Evolutionary conservation across 1,284 basidiomycete species (phyloP), one percentile per base, ranked within the genome.

Genomic region (Papiliotrema fonsecae): DNA sequence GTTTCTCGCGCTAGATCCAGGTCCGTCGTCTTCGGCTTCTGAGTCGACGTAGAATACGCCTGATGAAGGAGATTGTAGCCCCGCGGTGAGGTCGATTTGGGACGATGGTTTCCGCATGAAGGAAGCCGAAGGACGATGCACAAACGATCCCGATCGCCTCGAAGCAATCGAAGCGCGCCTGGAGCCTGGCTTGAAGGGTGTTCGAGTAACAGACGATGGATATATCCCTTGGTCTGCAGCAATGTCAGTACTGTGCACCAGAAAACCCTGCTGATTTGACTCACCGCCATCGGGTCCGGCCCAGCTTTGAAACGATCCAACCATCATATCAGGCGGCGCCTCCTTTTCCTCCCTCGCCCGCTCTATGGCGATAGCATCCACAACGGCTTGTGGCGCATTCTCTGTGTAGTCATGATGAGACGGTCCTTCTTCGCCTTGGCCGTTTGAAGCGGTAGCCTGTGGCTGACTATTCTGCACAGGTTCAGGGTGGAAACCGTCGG

Each of bases 1-100:
- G 13, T 36, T 10, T 13, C 43, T 34, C 18, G n/a, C 28, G 37
- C 50, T 45, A 7, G 49, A 35, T 13, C 49, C 42, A 22, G 44
- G 39, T 25, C 31, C n/a, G 38, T 72, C 69, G 45, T 70, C 69
- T n/a, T n/a, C n/a, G n/a, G n/a, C n/a, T 21, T 70, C 69, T 21
- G 64, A 67, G 34, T 72, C 69, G 10, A 59, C 55, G 5, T 58
- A 46, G 37, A 72, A 70, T 2, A 72, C 69, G 6, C 58, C 63
- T 0, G 64, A 65, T 10, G 53, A 57, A 0, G 69, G 67, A 1
- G 65, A 69, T 25, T 59, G 58, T 1, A 61, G 54, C 1, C 43
- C 43, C 10, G 32, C 32, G n/a, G 16, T 18, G 14, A 60, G 41
- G 34, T 55, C 59, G 14, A 55, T 46, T 38, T 61, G 62, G 3